Evolutionary conservation across 2,329 filamentous ascomycete genomes (phyloP).

Genomic region (Penicillium sp.): DNA sequence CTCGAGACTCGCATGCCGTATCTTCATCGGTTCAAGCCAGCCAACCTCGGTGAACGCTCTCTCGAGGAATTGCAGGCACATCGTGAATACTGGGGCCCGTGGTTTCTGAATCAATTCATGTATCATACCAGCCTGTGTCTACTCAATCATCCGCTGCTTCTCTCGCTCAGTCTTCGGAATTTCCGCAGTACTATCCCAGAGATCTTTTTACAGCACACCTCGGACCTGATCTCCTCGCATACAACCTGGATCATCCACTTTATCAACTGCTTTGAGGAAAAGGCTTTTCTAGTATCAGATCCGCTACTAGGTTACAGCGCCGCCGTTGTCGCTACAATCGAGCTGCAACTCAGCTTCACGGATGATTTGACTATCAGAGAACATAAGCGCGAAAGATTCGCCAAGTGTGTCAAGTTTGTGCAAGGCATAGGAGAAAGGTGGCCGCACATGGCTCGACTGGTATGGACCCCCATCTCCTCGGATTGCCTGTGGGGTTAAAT

Average conservation of each 20-base stretch:
- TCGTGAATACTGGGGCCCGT: conserved; percentile 54
- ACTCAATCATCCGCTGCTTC: conserved; percentile 53
- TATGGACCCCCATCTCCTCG: conserved; percentile 17
- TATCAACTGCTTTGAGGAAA: conserved; percentile 47
- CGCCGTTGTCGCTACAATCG: conserved; percentile 53
- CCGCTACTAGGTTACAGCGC: conserved; percentile 50
- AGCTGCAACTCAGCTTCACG: conserved; percentile 54
- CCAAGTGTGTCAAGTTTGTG: conserved; percentile 46
- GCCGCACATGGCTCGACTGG: conserved; percentile 47
- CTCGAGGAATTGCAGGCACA: conserved; percentile 43
- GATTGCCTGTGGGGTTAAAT: not conserved
- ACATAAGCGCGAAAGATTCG: conserved; percentile 44
- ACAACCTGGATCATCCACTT: conserved; percentile 55
- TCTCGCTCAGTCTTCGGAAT: conserved; percentile 52
- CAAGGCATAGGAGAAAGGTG: conserved; percentile 41
- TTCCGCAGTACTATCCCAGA: conserved; percentile 53
- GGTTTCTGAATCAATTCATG: conserved; percentile 52
- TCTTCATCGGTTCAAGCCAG: conserved; percentile 50
- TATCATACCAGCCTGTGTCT: conserved; percentile 54
- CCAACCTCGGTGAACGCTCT: conserved; percentile 45
- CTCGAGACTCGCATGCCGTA: conserved; percentile 52
- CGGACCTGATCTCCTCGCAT: conserved; percentile 51
- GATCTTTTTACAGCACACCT: conserved; percentile 54
- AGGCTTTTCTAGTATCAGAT: conserved; percentile 47
- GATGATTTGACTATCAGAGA: conserved; percentile 36